These are phyloP conservation scores for Apiospora aurea DNA, from an alignment of 2,329 filamentous ascomycete species.

Conservation along the genomic window DNA sequence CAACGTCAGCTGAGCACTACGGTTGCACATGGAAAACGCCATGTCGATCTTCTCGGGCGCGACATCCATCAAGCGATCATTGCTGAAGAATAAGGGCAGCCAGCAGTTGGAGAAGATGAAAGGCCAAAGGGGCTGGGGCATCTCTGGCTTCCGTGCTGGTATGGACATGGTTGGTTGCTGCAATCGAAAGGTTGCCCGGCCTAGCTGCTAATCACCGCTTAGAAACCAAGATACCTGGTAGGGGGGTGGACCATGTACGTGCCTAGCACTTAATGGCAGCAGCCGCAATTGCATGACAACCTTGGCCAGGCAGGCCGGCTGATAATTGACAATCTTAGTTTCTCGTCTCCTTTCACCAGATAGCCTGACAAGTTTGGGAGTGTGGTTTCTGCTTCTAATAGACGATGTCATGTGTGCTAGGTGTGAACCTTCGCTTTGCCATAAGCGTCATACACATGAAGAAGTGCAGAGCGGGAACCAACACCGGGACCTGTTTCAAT, in stretches of 20 bases:
- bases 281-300: constrained; percentile 16
- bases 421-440: not conserved
- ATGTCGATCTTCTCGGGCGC: not conserved
- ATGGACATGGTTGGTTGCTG: not conserved
- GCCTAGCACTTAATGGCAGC: constrained; percentile 1
- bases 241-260: constrained; percentile 13
- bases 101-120: not conserved
- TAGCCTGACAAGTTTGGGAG: constrained; percentile 3
- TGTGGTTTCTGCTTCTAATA: not conserved
- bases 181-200: not conserved
- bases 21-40: not conserved
- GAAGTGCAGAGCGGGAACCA: not conserved
- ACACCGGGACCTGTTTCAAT: not conserved
- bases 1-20: constrained; percentile 1
- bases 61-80: not conserved
- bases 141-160: not conserved
- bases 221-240: not conserved
- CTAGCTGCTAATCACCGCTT: not conserved
- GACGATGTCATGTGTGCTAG: not conserved
- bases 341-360: not conserved
- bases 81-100: not conserved
- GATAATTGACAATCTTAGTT: constrained; percentile 4
- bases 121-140: constrained; percentile 4
- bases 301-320: not conserved
- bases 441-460: not conserved